Percentiles rank a stretch among this genome's conserved stretches.
Evolutionary conservation across 116 monocot genomes (phyloP).

Genomic region (Trichopus zeylanicus): DNA sequence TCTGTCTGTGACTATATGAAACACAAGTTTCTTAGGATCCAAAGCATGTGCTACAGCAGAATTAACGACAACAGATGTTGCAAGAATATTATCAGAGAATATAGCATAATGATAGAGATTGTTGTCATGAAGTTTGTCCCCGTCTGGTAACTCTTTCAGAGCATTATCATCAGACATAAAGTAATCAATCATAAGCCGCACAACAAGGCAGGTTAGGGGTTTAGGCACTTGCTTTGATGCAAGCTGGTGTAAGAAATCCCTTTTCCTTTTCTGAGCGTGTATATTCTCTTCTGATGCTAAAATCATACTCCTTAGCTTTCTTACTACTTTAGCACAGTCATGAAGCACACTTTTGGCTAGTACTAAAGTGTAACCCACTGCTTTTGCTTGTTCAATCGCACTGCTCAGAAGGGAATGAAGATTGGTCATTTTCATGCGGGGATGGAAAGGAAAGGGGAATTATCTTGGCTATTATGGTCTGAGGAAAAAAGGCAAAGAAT

Average conservation of each 20-base stretch:
- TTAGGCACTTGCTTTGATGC: slow-evolving; percentile 76
- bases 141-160: slow-evolving; percentile 20
- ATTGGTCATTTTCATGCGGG: neutral
- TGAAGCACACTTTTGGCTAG: slow-evolving; percentile 46
- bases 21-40: slow-evolving; percentile 76
- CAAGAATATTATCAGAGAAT: slow-evolving; percentile 90
- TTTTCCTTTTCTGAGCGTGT: slow-evolving; percentile 42
- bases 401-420: neutral
- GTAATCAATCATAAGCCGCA: slow-evolving; percentile 67
- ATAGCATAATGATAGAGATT: slow-evolving; percentile 82
- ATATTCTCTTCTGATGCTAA: slow-evolving; percentile 44
- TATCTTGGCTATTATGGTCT: neutral
- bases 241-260: slow-evolving; percentile 58
- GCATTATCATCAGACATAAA: slow-evolving; percentile 20
- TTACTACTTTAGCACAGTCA: slow-evolving; percentile 30
- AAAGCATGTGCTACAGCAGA: slow-evolving; percentile 54
- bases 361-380: slow-evolving; percentile 51
- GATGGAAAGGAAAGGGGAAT: slow-evolving; percentile 4
- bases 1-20: slow-evolving; percentile 82
- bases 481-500: neutral
- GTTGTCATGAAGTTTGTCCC: slow-evolving; percentile 45
- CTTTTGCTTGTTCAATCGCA: slow-evolving; percentile 46
- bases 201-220: slow-evolving; percentile 65
- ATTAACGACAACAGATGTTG: slow-evolving; percentile 79
- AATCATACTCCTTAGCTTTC: slow-evolving; percentile 66